phyloP scores from a whole-genome alignment of 768 basidiomycete species.

The Ramaria sp. region DNA sequence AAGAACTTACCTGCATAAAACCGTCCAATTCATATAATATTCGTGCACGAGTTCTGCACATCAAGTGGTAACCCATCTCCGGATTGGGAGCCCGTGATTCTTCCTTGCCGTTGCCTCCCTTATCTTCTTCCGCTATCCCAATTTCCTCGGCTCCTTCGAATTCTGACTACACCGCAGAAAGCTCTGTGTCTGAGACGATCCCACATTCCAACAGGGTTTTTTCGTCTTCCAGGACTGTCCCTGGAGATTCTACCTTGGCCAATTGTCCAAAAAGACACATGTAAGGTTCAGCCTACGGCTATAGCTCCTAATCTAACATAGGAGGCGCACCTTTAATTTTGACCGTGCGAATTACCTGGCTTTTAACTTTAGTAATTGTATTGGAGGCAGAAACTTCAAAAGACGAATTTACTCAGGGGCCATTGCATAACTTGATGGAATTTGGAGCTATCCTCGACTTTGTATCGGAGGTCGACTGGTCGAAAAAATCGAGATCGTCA shows the following conservation, averaged over 20 bases:
- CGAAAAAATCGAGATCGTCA: neutral
- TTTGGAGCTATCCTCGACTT: neutral
- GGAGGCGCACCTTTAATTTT: no score
- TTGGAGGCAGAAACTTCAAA: neutral
- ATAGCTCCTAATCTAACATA: neutral
- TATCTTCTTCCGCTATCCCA: neutral
- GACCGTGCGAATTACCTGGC: neutral
- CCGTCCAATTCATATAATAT: neutral
- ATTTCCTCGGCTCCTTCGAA: neutral
- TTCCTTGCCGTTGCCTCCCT: neutral
- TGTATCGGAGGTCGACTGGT: neutral
- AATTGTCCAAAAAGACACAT: neutral
- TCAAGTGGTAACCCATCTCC: neutral
- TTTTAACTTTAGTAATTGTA: neutral
- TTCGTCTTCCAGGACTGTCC: neutral
- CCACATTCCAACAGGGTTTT: neutral
- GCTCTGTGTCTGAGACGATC: neutral
- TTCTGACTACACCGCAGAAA: neutral
- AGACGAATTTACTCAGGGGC: neutral
- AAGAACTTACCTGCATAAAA: neutral
- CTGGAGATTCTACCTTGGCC: neutral
- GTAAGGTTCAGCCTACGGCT: neutral
- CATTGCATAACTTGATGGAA: neutral
- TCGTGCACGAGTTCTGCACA: neutral
- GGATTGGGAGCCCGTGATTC: neutral